Conservation (phyloP, 495 filamentous ascomycete genomes). For the Lindgomyces ingoldianus region DNA sequence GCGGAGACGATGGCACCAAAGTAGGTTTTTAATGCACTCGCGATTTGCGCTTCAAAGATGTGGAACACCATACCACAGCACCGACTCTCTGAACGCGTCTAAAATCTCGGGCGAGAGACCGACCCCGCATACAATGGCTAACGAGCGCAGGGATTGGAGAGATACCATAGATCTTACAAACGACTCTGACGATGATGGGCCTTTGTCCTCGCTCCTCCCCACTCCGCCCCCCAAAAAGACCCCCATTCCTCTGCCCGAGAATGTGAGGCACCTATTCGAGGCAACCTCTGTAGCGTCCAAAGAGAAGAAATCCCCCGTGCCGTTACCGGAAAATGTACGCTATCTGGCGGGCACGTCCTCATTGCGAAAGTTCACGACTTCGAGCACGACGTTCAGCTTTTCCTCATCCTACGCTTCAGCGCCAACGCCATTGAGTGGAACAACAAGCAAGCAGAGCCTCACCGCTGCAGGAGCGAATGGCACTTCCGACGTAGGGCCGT, state of each 20-base stretch:
- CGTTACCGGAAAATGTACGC: background rate
- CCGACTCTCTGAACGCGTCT: background rate
- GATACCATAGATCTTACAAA: conserved; percentile 16
- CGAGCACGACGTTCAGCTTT: background rate
- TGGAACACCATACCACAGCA: background rate
- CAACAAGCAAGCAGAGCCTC: background rate
- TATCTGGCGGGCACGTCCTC: background rate
- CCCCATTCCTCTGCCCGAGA: conserved; percentile 6
- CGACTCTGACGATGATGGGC: conserved; percentile 10
- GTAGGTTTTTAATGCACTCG: background rate
- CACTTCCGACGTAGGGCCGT: too few species aligned
- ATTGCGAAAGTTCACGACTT: background rate
- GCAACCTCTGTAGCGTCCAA: background rate
- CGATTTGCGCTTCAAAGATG: background rate
- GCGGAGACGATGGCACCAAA: background rate
- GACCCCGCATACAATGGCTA: background rate
- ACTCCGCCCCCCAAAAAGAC: background rate
- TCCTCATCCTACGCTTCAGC: background rate
- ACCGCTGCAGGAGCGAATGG: background rate
- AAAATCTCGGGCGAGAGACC: background rate
- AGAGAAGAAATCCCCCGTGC: background rate
- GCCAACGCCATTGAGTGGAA: background rate
- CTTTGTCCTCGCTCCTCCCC: background rate
- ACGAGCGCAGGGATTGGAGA: background rate
- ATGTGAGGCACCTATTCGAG: conserved; percentile 5